Percentiles rank a stretch among this genome's conserved stretches.
phyloP scores from a whole-genome alignment of 345 rosid genomes.

The Limnanthes douglasii region DNA sequence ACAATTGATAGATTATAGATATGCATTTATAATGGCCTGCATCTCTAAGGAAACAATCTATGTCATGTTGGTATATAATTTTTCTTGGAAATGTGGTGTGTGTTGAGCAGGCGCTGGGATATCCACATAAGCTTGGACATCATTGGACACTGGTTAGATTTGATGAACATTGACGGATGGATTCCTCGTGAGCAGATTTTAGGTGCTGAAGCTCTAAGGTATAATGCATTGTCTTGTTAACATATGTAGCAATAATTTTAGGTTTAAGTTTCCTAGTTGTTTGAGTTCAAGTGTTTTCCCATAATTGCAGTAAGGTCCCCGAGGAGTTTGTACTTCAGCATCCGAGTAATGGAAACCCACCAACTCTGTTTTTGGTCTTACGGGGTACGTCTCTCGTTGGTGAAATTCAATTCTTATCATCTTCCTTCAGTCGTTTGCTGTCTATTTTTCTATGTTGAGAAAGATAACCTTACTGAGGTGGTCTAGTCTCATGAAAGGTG shows the following conservation, averaged over 20 bases:
- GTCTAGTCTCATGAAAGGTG: too few relatives aligned
- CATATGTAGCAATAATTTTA: slow-evolving; percentile 5
- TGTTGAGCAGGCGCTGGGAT: slow-evolving; percentile 83
- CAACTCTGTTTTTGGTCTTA: slow-evolving; percentile 72
- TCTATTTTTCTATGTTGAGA: background rate
- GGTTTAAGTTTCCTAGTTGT: slow-evolving; percentile 1
- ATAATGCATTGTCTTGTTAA: slow-evolving; percentile 5
- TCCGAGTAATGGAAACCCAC: slow-evolving; percentile 88
- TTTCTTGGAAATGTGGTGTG: slow-evolving; percentile 6
- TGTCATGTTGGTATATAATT: slow-evolving; percentile 1
- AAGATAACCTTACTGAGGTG: background rate
- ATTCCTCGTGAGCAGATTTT: slow-evolving; percentile 92
- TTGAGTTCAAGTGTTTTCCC: slow-evolving; percentile 6
- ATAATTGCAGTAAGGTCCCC: slow-evolving; percentile 62
- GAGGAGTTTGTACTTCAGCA: slow-evolving; percentile 63
- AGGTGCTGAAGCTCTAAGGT: slow-evolving; percentile 93
- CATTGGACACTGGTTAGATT: slow-evolving; percentile 88
- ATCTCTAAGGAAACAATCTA: slow-evolving; percentile 2
- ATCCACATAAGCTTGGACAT: slow-evolving; percentile 68
- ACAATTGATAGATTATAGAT: background rate
- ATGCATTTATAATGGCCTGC: slow-evolving; percentile 1
- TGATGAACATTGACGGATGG: slow-evolving; percentile 93
- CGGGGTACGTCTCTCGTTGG: slow-evolving; percentile 29
- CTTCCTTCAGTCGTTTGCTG: background rate
- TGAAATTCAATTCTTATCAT: slow-evolving; percentile 3